Conservation (phyloP, 192 early-diverging fungal genomes). For the Rhizoclosmatium sp. region DNA sequence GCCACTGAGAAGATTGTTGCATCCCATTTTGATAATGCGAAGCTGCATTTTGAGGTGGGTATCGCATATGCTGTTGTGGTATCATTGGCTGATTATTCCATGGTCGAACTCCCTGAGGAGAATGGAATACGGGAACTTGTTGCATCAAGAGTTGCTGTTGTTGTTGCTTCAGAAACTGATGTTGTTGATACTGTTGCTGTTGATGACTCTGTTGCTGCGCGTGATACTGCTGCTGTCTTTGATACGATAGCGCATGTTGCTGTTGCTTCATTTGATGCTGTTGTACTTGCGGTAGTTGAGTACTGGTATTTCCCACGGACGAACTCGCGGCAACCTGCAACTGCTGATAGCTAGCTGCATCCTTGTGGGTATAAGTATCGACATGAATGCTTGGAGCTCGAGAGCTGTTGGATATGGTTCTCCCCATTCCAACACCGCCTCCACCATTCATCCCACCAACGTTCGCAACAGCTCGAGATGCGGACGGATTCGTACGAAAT, state of each 20-base stretch:
- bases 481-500: conserved; percentile 4
- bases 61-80: too few species aligned
- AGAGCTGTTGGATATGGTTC: conserved; percentile 18
- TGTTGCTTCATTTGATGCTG: not conserved
- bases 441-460: too few species aligned
- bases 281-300: not conserved
- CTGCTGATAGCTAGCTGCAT: not conserved
- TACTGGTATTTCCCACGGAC: not conserved
- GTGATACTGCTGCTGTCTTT: not conserved
- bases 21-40: too few species aligned
- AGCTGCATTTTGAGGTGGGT: too few species aligned
- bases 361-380: not conserved
- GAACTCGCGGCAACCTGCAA: not conserved
- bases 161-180: not conserved
- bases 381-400: conserved; percentile 24
- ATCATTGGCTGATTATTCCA: too few species aligned
- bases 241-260: not conserved
- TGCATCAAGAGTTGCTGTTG: not conserved
- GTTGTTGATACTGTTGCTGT: not conserved
- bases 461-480: not conserved
- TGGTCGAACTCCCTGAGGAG: too few species aligned
- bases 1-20: too few species aligned
- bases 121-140: not conserved
- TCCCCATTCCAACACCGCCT: not conserved
- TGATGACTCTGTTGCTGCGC: not conserved